These are phyloP conservation scores for Debaryomyces tyrocola DNA, from an alignment of 805 yeast genomes.

Conservation along the genomic window DNA sequence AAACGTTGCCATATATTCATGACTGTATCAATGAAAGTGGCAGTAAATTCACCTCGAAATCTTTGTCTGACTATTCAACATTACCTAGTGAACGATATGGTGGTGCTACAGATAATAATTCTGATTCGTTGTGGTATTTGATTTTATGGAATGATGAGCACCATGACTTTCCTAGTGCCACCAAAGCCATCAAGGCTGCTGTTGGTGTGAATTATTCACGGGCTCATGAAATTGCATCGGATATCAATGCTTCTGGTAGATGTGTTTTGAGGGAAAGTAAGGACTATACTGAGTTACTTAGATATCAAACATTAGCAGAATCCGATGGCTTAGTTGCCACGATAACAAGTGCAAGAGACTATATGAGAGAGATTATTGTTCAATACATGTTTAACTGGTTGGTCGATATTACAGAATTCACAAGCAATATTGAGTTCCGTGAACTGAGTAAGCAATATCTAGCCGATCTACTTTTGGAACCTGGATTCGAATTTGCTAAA, in stretches of 20 bases:
- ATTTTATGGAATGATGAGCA: conserved; percentile 79
- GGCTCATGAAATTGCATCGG: conserved; percentile 40
- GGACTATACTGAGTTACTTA: conserved; percentile 20
- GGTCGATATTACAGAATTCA: conserved; percentile 29
- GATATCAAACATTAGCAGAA: conserved; percentile 40
- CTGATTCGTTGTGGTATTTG: conserved; percentile 40
- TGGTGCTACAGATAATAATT: conserved; percentile 30
- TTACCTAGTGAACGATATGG: conserved; percentile 34
- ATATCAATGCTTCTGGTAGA: conserved; percentile 52
- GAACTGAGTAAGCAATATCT: conserved; percentile 24
- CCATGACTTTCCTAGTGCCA: conserved; percentile 61
- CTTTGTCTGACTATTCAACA: conserved; percentile 29
- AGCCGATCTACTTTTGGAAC: conserved; percentile 44
- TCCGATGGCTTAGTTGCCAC: conserved; percentile 56
- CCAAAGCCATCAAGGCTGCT: conserved; percentile 41
- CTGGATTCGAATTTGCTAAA: conserved; percentile 32
- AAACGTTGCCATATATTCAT: conserved; percentile 42
- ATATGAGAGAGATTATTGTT: conserved; percentile 47
- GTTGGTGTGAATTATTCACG: conserved; percentile 20
- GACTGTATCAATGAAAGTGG: conserved; percentile 24
- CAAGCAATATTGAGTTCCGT: conserved; percentile 21
- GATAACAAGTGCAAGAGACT: conserved; percentile 51
- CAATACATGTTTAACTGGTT: conserved; percentile 54
- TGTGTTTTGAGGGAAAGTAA: conserved; percentile 42
- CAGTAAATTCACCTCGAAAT: conserved; percentile 20